Evolutionary conservation across 441 rosid species (phyloP).

Genomic region (Gossypium schwendimanii): DNA sequence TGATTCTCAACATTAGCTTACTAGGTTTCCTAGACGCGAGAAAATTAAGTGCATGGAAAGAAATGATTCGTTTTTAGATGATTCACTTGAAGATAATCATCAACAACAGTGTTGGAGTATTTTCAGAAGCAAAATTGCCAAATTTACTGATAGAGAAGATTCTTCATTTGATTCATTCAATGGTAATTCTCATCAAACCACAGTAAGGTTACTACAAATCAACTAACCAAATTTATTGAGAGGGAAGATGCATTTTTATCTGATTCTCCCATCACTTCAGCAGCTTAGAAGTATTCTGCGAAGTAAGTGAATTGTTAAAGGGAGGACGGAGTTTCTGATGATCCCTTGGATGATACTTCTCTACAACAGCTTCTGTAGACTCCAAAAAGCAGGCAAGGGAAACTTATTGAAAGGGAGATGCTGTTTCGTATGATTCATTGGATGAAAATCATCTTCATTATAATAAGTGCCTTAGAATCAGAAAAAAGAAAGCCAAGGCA

Average conservation of each 20-base stretch:
- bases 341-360: slow-evolving; percentile 28
- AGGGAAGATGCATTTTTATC: no score
- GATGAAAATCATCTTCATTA: slow-evolving; percentile 15
- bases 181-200: no score
- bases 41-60: slow-evolving; percentile 21
- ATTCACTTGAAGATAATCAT: slow-evolving; percentile 31
- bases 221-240: no score
- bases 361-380: slow-evolving; percentile 24
- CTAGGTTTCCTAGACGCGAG: slow-evolving; percentile 17
- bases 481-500: slow-evolving; percentile 17
- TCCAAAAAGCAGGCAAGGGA: slow-evolving; percentile 22
- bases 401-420: slow-evolving; percentile 31
- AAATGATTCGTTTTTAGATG: slow-evolving; percentile 39
- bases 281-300: slow-evolving; percentile 18
- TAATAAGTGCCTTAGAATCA: slow-evolving; percentile 19
- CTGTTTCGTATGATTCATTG: slow-evolving; percentile 34
- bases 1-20: slow-evolving; percentile 8
- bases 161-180: no score
- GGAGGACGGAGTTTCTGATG: slow-evolving; percentile 36
- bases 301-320: slow-evolving; percentile 34
- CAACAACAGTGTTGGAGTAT: slow-evolving; percentile 13
- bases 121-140: slow-evolving; percentile 22
- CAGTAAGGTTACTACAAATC: no score
- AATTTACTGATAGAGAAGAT: slow-evolving; percentile 13
- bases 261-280: no score